These are phyloP conservation scores for Komagataea norvegica DNA, from an alignment of 1,139 yeast species.

Conservation along the genomic window DNA sequence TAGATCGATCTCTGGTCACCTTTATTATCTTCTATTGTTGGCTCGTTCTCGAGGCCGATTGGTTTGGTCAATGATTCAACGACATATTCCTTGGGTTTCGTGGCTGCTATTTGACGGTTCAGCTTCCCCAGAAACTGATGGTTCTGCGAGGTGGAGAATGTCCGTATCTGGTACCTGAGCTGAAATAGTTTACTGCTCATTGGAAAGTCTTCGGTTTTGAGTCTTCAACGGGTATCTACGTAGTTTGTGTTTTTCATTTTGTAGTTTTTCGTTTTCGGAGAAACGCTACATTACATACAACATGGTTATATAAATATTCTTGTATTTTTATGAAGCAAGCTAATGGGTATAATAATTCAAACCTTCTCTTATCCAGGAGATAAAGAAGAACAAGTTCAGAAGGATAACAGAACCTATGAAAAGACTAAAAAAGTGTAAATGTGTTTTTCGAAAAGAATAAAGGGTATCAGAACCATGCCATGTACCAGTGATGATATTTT, in stretches of 20 bases:
- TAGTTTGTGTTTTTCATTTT: neutral
- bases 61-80: constrained; percentile 39
- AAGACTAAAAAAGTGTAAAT: neutral
- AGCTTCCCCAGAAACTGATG: constrained; percentile 33
- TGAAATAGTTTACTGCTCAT: neutral
- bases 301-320: too few species aligned
- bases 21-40: constrained; percentile 33
- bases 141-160: constrained; percentile 35
- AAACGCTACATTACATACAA: too few species aligned
- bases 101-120: constrained; percentile 33
- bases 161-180: constrained; percentile 3
- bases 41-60: constrained; percentile 39
- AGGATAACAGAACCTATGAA: neutral
- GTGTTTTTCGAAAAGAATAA: too few species aligned
- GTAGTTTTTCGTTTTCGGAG: neutral
- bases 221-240: neutral
- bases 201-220: constrained; percentile 25
- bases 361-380: too few species aligned
- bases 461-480: constrained; percentile 3
- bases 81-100: constrained; percentile 33
- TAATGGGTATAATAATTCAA: too few species aligned
- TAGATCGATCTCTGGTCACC: constrained; percentile 34
- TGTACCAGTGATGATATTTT: too few species aligned
- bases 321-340: too few species aligned
- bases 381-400: too few species aligned